Evolutionary conservation across 2,329 filamentous ascomycete genomes (phyloP), one percentile per base, ranked within the genome.

Genomic region (Paecilomyces sp.): DNA sequence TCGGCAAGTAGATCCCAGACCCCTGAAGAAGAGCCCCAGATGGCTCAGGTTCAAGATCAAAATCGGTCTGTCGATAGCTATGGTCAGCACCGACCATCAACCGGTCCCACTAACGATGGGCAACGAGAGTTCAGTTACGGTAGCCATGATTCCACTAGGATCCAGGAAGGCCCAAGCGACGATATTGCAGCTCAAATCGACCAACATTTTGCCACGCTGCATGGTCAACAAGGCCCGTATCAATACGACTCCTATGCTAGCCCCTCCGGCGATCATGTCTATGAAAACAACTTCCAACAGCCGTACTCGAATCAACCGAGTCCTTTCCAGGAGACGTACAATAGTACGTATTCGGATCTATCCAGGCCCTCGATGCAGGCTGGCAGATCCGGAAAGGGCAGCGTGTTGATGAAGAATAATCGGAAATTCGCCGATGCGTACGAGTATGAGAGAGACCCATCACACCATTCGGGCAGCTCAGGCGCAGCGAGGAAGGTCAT

Each of bases 401-500:
- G 83, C 34, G 85, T 90, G 11, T 78, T 94, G 54, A 89, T 94
- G 69, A 96, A 96, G 78, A 88, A 87, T 73, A 92, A 93, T 76
- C 86, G 92, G 60, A 87, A 85, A 65, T 96, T 99, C 67, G 88
- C 85, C 1, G 92, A 97, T 68, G 91, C 90, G 1, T 97, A 96
- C 72, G 91, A 96, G 62, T 84, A 87, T 63, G 88, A 91, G 65
- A 70, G 73, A 18, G 74, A 77, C 51, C 69, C 70, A 24, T 83
- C 85, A 56, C 85, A 87, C 57, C 87, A 92, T 69, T 87, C 87
- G 33, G 93, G 93, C 53, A 95, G 90, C 74, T 93, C 88, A 64
- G 91, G 91, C 59, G 90, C 92, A 2, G 92, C 92, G 13, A 88
- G 92, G 73, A 87, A 91, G 71, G 94, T 99, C 47, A 97, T 99